Evolutionary conservation across 164 flowering plant genomes (phyloP).

Genomic region (Vitis cinerea): DNA sequence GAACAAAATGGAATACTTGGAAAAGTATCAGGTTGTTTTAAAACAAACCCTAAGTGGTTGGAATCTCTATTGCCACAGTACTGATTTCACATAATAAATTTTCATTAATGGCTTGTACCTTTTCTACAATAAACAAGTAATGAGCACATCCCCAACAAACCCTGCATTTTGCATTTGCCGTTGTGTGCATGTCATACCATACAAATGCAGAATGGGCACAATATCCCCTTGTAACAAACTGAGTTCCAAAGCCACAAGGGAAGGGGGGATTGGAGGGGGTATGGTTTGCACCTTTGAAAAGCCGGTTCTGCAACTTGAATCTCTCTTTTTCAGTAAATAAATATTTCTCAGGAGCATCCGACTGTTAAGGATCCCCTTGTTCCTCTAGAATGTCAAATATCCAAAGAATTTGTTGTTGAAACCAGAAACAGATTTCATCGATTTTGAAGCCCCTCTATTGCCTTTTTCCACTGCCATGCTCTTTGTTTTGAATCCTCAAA

Average conservation of each 20-base stretch:
- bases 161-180: neutral
- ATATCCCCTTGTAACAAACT: neutral
- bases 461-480: conserved; percentile 94
- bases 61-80: neutral
- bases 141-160: conserved; percentile 2
- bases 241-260: neutral
- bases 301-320: neutral
- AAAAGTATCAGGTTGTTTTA: too few relatives aligned
- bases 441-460: conserved; percentile 85
- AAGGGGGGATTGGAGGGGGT: neutral
- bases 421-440: conserved; percentile 39
- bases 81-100: conserved; percentile 2
- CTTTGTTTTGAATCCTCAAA: conserved; percentile 94
- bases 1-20: too few relatives aligned
- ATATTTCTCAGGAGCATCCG: conserved; percentile 20
- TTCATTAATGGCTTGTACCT: conserved; percentile 15
- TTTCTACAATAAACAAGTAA: conserved; percentile 7
- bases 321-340: conserved; percentile 2
- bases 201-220: neutral
- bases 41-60: too few relatives aligned
- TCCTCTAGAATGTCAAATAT: conserved; percentile 17
- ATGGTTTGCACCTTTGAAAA: conserved; percentile 8
- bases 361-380: conserved; percentile 14
- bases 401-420: conserved; percentile 25
- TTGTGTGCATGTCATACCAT: neutral